Evolutionary conservation across 1,139 yeast species (phyloP).

Genomic region (Sugiyamaella sp.): DNA sequence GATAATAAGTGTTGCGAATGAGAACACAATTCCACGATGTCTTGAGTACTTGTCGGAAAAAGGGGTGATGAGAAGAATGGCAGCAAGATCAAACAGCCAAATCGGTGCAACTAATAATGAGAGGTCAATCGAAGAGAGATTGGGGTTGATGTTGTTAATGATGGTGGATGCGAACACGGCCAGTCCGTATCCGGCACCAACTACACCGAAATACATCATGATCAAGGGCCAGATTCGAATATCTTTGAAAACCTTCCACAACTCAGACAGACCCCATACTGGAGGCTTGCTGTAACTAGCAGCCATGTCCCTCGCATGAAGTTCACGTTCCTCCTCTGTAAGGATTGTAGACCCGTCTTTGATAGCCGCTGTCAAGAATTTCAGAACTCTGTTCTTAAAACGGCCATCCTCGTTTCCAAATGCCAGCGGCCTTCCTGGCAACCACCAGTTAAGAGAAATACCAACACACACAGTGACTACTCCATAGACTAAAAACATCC

Average conservation of each 20-base stretch:
- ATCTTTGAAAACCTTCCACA: slow-evolving; percentile 60
- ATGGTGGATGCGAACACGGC: slow-evolving; percentile 89
- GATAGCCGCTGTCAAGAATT: slow-evolving; percentile 13
- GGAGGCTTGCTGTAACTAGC: slow-evolving; percentile 49
- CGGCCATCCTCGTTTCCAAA: slow-evolving; percentile 11
- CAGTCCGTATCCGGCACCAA: slow-evolving; percentile 83
- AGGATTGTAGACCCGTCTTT: slow-evolving; percentile 47
- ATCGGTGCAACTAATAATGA: slow-evolving; percentile 84
- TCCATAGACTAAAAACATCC: slow-evolving; percentile 84
- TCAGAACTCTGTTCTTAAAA: slow-evolving; percentile 35
- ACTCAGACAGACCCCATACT: slow-evolving; percentile 64
- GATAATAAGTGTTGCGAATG: slow-evolving; percentile 62
- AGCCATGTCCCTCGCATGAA: slow-evolving; percentile 69
- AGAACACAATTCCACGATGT: slow-evolving; percentile 63
- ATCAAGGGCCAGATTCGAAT: slow-evolving; percentile 76
- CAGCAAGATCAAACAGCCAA: slow-evolving; percentile 85
- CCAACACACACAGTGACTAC: slow-evolving; percentile 70
- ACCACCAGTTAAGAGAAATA: slow-evolving; percentile 73
- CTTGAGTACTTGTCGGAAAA: slow-evolving; percentile 69
- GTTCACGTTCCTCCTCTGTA: slow-evolving; percentile 52
- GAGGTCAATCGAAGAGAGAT: slow-evolving; percentile 65
- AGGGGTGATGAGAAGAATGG: slow-evolving; percentile 75
- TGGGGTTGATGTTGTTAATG: slow-evolving; percentile 64
- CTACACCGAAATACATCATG: slow-evolving; percentile 90
- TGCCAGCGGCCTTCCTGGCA: slow-evolving; percentile 66